Evolutionary conservation across 768 basidiomycete genomes (phyloP), one percentile per base, ranked within the genome.

Genomic region (Auriscalpium orientale): DNA sequence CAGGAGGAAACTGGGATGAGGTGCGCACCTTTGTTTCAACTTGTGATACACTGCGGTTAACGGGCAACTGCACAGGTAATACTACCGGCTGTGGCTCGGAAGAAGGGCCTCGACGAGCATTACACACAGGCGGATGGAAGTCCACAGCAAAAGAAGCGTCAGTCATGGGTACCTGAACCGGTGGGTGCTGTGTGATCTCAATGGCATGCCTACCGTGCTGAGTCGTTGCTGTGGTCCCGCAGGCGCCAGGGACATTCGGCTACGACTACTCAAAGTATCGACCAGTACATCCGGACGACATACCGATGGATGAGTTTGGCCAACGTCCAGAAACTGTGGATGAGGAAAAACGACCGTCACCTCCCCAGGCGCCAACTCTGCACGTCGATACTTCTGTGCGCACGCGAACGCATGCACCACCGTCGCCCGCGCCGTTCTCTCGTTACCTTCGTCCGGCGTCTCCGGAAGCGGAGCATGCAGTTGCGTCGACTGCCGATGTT

Each of bases 191-290:
- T 48, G 6, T 18, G 46, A 34, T 48, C 54, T 40, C 45, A 28
- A 7, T 28, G 28, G 28, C 28, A 53, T 51, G 38, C 51, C 46
- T 48, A 44, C 35, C 45, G 16, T 52, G 49, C 34, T n/a, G 43
- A 34, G 33, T 60, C 36, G 62, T 54, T 55, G 50, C 40, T 13
- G 15, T 20, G 53, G 18, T 56, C 56, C 48, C 7, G 47, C 48
- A 89, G 89, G 87, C 88, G 16, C 87, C 90, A 9, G 89, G 89
- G 18, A 91, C 88, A 46, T 92, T 92, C 68, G 89, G 84, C 4
- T 91, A 76, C 66, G 85, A 91, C 63, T 77, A 80, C 54, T 74
- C 83, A 8, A 92, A 91, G 69, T 83, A 85, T 63, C 81, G 83
- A 8, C 75, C 76, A 10, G 56, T 38, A 7, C 44, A 44, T 7